Conservation (phyloP, 1,139 yeast species). For the Ashbya aceris region DNA sequence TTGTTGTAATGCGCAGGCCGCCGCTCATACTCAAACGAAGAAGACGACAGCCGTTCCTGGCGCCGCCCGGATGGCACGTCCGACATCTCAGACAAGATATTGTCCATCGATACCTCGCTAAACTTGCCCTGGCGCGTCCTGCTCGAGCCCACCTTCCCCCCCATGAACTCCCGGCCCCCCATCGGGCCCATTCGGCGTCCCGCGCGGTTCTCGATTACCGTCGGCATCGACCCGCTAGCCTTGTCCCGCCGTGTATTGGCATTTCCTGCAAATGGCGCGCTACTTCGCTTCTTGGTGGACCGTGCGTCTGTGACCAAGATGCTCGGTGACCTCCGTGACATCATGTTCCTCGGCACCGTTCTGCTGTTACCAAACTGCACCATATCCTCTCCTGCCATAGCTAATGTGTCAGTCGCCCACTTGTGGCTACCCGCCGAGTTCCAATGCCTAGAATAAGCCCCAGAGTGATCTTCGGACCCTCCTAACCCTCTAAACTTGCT, state of each 20-base stretch:
- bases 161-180: background rate
- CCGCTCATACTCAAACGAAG: conserved; percentile 25
- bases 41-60: conserved; percentile 31
- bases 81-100: conserved; percentile 61
- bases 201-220: conserved; percentile 1
- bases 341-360: conserved; percentile 1
- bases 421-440: too few species aligned
- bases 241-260: conserved; percentile 14
- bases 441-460: too few species aligned
- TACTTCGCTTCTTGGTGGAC: conserved; percentile 46
- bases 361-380: background rate
- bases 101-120: conserved; percentile 64
- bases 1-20: conserved; percentile 34
- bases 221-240: background rate
- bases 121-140: conserved; percentile 29
- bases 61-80: conserved; percentile 66
- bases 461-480: too few species aligned
- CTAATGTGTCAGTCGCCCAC: too few species aligned
- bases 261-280: conserved; percentile 77
- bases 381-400: background rate
- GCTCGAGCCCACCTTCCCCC: background rate
- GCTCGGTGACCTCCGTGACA: conserved; percentile 63
- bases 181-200: background rate
- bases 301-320: conserved; percentile 87
- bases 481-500: too few species aligned